phyloP scores from a whole-genome alignment of 1,139 yeast species.

The Dujonia santamariae region DNA sequence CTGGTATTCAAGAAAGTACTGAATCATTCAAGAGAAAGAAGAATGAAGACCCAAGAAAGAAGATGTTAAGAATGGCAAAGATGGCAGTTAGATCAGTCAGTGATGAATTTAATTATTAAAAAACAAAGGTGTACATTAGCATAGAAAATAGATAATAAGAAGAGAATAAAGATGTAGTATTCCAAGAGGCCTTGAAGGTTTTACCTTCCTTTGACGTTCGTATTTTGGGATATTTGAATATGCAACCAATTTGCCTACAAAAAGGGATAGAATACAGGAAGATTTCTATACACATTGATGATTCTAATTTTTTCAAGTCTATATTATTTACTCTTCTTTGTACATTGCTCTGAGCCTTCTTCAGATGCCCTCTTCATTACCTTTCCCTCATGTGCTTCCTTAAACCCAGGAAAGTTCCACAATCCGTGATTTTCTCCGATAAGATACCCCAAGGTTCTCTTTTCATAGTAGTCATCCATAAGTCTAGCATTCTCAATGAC shows the following conservation, averaged over 20 bases:
- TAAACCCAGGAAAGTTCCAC: conserved; percentile 47
- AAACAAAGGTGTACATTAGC: conserved; percentile 4
- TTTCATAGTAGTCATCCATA: conserved; percentile 44
- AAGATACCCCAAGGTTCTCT: conserved; percentile 48
- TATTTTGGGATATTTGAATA: no score
- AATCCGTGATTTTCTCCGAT: conserved; percentile 78
- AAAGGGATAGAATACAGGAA: no score
- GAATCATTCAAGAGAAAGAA: conserved; percentile 17
- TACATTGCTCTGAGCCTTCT: background rate
- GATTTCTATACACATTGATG: no score
- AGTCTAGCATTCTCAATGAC: conserved; percentile 66
- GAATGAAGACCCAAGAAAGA: conserved; percentile 63
- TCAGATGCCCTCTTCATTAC: background rate
- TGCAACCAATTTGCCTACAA: no score
- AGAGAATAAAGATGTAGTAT: no score
- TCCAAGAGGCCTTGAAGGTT: no score
- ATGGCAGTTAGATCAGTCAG: conserved; percentile 59
- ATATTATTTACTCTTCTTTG: background rate
- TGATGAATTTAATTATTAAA: conserved; percentile 72
- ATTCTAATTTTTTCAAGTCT: no score
- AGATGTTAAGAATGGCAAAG: conserved; percentile 77
- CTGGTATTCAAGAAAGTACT: conserved; percentile 6
- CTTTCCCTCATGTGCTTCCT: conserved; percentile 11
- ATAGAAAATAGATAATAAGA: no score
- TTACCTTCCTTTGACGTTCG: no score